Evolutionary conservation across 352 stramenopile genomes (phyloP), one percentile per base, ranked within the genome.

Genomic region (Pythium coloratum): DNA sequence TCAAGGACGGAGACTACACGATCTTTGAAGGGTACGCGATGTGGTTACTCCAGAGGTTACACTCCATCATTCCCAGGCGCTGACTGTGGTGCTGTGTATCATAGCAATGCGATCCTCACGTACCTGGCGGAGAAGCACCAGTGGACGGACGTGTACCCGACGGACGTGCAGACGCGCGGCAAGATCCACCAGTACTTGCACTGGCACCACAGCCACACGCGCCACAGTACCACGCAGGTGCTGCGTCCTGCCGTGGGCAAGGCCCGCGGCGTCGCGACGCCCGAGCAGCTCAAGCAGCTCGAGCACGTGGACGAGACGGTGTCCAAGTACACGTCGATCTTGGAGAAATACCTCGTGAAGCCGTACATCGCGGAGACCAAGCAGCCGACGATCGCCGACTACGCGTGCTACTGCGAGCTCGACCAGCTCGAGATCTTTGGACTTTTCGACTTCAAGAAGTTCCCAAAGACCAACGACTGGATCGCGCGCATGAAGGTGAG

Each of bases 151-250:
- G 38, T 82, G 40, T 88, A 88, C 61, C 81, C 79, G 26, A 76
- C 16, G n/a, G 76, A 86, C 26, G n/a, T 71, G 0, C 54, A 80
- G 60, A 70, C 67, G 3, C 82, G 74, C 28, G 80, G 33, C 33
- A 38, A 38, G 33, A 9, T 38, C 33, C 33, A 38, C 33, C 33
- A 38, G 33, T 38, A 38, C 33, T 38, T 38, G 78, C 73, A 86
- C 75, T 89, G 81, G 81, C 81, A 89, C 67, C 81, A 89, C 76
- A 87, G 73, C 55, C 79, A 77, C 62, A 69, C 66, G 28, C 80
- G 77, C 14, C 44, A 75, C 20, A 69, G 71, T 47, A 86, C 80
- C 20, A 49, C 63, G 9, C 75, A 79, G 14, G 60, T 88, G 30
- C 49, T 85, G 16, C 56, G 68, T 6, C 76, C 76, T 49, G 44